Percentiles rank a stretch among this genome's conserved stretches.
Conservation (phyloP, 257 asterid species). For the Rubia yunnanensis region DNA sequence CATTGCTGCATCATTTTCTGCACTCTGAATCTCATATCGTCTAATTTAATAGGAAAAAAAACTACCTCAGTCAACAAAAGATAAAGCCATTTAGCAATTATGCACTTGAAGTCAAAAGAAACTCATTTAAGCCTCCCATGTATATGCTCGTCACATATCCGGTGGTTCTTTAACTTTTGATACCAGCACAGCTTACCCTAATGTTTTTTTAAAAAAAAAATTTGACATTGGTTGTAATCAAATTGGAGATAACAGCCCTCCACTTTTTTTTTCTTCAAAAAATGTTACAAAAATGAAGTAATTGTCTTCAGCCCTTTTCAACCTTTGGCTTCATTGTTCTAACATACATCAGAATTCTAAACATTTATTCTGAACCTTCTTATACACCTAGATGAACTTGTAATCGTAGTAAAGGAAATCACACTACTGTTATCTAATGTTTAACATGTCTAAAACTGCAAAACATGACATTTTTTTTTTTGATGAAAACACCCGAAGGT, state of each 20-base stretch:
- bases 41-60: conserved; percentile 11
- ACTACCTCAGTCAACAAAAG: background rate
- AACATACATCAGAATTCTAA: too few relatives aligned
- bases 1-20: conserved; percentile 15
- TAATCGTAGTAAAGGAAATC: background rate
- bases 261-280: background rate
- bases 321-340: background rate
- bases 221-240: background rate
- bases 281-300: background rate
- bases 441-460: background rate
- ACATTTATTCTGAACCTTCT: background rate
- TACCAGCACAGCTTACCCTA: background rate
- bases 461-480: too few relatives aligned
- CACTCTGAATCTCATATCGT: conserved; percentile 20
- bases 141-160: background rate
- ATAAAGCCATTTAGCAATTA: background rate
- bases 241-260: background rate
- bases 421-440: background rate
- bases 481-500: too few relatives aligned
- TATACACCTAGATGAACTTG: background rate
- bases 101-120: background rate
- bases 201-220: too few relatives aligned
- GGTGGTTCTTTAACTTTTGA: background rate
- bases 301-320: background rate
- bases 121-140: background rate